These are phyloP conservation scores for Pisolithus thermaeus DNA, from an alignment of 1,284 basidiomycete genomes.

Conservation along the genomic window DNA sequence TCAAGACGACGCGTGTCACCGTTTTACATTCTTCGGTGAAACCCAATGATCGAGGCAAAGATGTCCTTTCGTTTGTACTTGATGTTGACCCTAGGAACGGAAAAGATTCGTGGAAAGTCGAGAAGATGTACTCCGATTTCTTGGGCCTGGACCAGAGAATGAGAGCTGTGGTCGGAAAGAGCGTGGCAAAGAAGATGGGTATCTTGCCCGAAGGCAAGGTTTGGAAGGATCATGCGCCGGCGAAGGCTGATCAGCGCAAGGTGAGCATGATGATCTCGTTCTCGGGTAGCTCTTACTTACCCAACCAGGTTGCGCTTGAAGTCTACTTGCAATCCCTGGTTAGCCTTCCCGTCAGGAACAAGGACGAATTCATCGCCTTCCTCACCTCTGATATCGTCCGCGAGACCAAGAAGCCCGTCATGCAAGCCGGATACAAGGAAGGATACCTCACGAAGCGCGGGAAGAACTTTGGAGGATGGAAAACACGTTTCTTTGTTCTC, in stretches of 20 bases:
- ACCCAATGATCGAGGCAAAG: conserved; percentile 82
- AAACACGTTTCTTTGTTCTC: conserved; percentile 90
- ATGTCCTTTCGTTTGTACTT: conserved; percentile 80
- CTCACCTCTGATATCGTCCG: conserved; percentile 85
- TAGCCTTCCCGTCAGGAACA: conserved; percentile 78
- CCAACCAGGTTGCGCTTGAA: conserved; percentile 69
- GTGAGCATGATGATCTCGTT: conserved; percentile 36
- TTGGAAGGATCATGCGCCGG: conserved; percentile 96
- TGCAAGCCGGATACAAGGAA: conserved; percentile 84
- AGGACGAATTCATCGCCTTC: conserved; percentile 88
- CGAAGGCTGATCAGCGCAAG: conserved; percentile 93
- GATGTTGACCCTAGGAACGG: conserved; percentile 57
- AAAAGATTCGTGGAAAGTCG: conserved; percentile 81
- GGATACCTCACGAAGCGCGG: conserved; percentile 96
- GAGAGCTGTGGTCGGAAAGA: conserved; percentile 60
- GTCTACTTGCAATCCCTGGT: conserved; percentile 86
- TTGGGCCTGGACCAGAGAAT: conserved; percentile 74
- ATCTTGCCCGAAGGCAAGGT: conserved; percentile 85
- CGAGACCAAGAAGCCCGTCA: conserved; percentile 65
- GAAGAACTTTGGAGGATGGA: conserved; percentile 96
- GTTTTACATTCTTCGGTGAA: conserved; percentile 76
- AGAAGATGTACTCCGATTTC: conserved; percentile 92
- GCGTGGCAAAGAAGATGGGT: conserved; percentile 72
- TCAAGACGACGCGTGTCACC: conserved; percentile 54
- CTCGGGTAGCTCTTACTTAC: conserved; percentile 5